Percentiles rank a stretch among this genome's conserved stretches.
phyloP scores from a whole-genome alignment of 2,329 filamentous ascomycete species.

The Colletotrichum sp. region DNA sequence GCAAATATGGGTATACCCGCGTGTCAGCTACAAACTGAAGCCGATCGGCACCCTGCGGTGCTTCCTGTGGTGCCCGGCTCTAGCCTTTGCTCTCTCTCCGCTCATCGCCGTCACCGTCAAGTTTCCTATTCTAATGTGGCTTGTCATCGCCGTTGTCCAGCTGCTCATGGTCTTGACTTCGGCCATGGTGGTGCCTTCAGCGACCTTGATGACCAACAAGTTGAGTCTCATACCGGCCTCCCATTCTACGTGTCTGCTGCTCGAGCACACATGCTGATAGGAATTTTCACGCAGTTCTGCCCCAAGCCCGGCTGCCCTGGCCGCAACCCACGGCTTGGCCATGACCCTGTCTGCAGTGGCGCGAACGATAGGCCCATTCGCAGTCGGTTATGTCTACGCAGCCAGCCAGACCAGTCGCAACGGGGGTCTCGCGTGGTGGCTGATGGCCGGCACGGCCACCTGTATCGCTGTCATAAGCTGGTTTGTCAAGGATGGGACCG shows the following conservation, averaged over 20 bases:
- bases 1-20: neutral
- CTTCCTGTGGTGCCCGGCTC: neutral
- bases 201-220: neutral
- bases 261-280: neutral
- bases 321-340: neutral
- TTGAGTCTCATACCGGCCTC: neutral
- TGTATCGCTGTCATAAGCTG: neutral
- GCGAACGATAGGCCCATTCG: neutral
- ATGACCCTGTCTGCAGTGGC: neutral
- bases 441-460: neutral
- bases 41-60: neutral
- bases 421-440: neutral
- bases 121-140: neutral
- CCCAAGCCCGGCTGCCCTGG: neutral
- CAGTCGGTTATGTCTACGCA: neutral
- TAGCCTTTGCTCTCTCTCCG: neutral
- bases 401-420: neutral
- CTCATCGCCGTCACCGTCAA: neutral
- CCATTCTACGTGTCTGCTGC: neutral
- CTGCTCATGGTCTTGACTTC: neutral
- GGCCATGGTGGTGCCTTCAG: neutral
- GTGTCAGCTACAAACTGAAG: neutral
- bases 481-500: neutral
- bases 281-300: neutral
- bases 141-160: neutral